These are phyloP conservation scores for Lepraria neglecta DNA, from an alignment of 495 filamentous ascomycete species.

Conservation along the genomic window DNA sequence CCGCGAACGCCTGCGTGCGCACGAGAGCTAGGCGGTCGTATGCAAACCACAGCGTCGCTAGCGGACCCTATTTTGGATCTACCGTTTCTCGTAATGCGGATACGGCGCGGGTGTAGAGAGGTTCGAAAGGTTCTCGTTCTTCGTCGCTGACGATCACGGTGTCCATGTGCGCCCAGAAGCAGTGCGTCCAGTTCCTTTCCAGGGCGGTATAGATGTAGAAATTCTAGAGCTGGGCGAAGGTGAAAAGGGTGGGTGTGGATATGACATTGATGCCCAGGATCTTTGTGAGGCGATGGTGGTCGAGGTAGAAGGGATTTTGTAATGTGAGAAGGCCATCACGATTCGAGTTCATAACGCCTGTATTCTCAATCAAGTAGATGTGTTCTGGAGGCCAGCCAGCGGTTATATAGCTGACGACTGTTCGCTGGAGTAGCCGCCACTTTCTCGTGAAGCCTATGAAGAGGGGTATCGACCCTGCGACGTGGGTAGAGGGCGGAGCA, in stretches of 20 bases:
- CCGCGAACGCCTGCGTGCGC: slow-evolving; percentile 46
- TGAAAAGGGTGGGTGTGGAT: slow-evolving; percentile 51
- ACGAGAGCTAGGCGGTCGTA: slow-evolving; percentile 56
- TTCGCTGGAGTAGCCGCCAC: slow-evolving; percentile 53
- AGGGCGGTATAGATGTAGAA: slow-evolving; percentile 48
- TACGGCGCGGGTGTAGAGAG: slow-evolving; percentile 46
- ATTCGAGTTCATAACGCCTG: slow-evolving; percentile 53
- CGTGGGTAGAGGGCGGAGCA: slow-evolving; percentile 20
- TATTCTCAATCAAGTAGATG: slow-evolving; percentile 60
- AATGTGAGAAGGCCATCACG: slow-evolving; percentile 44
- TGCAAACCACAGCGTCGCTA: slow-evolving; percentile 49
- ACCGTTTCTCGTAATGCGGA: slow-evolving; percentile 34
- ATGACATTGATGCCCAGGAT: slow-evolving; percentile 51
- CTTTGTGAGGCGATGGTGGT: slow-evolving; percentile 46
- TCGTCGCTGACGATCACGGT: slow-evolving; percentile 50
- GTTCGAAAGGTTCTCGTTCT: slow-evolving; percentile 40
- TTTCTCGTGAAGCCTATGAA: slow-evolving; percentile 57
- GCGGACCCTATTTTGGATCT: slow-evolving; percentile 21
- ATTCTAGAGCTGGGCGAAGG: slow-evolving; percentile 59
- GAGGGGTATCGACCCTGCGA: slow-evolving; percentile 40
- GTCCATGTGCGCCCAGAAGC: slow-evolving; percentile 59
- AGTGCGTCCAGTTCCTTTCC: slow-evolving; percentile 45
- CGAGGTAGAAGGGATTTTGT: slow-evolving; percentile 58
- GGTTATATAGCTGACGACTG: slow-evolving; percentile 53
- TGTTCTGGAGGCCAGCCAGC: slow-evolving; percentile 56